A percentile compares a stretch with the other conserved stretches of the same genome.
phyloP scores from a whole-genome alignment of 106 monocot species.

The Triglochin maritima region DNA sequence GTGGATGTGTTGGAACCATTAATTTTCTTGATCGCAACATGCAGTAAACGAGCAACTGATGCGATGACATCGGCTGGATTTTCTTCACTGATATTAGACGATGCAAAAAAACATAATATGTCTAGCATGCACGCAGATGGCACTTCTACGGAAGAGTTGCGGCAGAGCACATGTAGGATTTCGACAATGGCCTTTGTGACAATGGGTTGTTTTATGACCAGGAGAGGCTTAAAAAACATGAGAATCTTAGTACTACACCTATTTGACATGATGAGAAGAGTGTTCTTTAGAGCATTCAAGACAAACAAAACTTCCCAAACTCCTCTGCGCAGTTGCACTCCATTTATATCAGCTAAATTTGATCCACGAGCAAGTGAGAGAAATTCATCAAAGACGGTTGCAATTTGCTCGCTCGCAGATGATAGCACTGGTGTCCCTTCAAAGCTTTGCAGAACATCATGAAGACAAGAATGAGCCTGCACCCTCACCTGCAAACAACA shows the following conservation, averaged over 20 bases:
- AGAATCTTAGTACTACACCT: slow-evolving; percentile 43
- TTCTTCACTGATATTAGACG: slow-evolving; percentile 37
- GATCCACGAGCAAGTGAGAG: slow-evolving; percentile 87
- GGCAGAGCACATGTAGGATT: slow-evolving; percentile 55
- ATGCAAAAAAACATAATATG: slow-evolving; percentile 51
- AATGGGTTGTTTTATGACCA: slow-evolving; percentile 47
- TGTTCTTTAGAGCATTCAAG: slow-evolving; percentile 50
- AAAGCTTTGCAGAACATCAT: slow-evolving; percentile 53
- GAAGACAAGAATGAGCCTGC: slow-evolving; percentile 45
- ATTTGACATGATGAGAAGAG: slow-evolving; percentile 52
- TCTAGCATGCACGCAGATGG: slow-evolving; percentile 46
- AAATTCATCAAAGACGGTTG: slow-evolving; percentile 47
- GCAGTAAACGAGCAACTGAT: slow-evolving; percentile 54
- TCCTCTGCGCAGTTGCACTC: slow-evolving; percentile 35
- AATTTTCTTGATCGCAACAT: slow-evolving; percentile 50
- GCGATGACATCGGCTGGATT: slow-evolving; percentile 66
- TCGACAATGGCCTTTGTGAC: slow-evolving; percentile 72
- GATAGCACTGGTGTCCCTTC: slow-evolving; percentile 38
- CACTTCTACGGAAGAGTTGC: slow-evolving; percentile 28
- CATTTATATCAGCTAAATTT: slow-evolving; percentile 20
- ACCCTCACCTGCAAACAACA: slow-evolving; percentile 56
- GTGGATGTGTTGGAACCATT: slow-evolving; percentile 43
- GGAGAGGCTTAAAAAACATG: slow-evolving; percentile 46
- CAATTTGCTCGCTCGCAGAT: slow-evolving; percentile 63
- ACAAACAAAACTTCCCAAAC: slow-evolving; percentile 62